phyloP scores from a whole-genome alignment of 2,329 filamentous ascomycete genomes.

The Fusarium transvaalense region DNA sequence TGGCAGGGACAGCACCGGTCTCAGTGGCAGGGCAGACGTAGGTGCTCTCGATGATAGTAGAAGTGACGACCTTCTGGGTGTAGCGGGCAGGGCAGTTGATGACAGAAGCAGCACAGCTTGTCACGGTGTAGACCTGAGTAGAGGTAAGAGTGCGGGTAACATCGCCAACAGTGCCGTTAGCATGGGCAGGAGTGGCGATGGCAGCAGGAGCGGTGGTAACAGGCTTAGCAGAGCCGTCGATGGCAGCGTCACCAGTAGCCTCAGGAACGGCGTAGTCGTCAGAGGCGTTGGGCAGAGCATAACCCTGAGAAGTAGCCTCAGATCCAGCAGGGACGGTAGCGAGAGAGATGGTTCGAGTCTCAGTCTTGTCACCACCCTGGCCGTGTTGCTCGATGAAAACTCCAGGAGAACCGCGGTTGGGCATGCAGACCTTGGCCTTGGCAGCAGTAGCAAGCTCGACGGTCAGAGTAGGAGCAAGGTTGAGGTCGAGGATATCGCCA shows the following conservation, averaged over 20 bases:
- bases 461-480: slow-evolving; percentile 57
- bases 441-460: slow-evolving; percentile 51
- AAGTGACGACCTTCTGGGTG: slow-evolving; percentile 51
- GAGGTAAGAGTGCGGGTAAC: slow-evolving; percentile 43
- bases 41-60: slow-evolving; percentile 38
- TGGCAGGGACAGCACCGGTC: slow-evolving; percentile 25
- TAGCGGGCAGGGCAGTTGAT: slow-evolving; percentile 57
- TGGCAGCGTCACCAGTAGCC: background rate
- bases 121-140: slow-evolving; percentile 51
- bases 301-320: background rate
- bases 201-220: slow-evolving; percentile 8
- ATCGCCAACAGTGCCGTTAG: slow-evolving; percentile 27
- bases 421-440: slow-evolving; percentile 35
- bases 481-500: slow-evolving; percentile 53
- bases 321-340: slow-evolving; percentile 17
- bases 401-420: slow-evolving; percentile 35
- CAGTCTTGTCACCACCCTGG: background rate
- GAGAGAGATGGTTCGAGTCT: slow-evolving; percentile 9
- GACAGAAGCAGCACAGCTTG: slow-evolving; percentile 54
- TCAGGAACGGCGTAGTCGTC: background rate
- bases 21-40: slow-evolving; percentile 45
- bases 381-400: slow-evolving; percentile 15
- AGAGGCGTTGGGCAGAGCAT: background rate
- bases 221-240: background rate
- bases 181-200: background rate